Conservation (phyloP, 495 filamentous ascomycete genomes). For the Aspergillus egyptiacus region DNA sequence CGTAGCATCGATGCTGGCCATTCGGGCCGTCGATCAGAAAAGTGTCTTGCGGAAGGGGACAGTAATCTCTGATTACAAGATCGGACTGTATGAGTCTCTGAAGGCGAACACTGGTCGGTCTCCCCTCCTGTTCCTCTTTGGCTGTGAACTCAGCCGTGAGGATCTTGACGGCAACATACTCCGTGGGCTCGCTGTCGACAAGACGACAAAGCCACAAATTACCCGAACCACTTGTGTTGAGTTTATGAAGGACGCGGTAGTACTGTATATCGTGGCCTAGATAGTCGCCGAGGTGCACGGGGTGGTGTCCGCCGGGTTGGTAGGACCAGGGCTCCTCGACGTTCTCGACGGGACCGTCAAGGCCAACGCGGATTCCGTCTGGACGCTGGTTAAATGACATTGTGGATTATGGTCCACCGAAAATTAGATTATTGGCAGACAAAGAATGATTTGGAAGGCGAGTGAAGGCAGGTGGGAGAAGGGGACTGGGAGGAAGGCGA, state of each 20-base stretch:
- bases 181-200: neutral
- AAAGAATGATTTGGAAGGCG: too few relatives aligned
- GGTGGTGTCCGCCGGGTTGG: neutral
- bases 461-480: too few relatives aligned
- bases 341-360: neutral
- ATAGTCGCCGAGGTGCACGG: neutral
- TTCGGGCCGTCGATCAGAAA: neutral
- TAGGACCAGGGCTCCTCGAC: neutral
- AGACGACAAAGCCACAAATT: neutral
- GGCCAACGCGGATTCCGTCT: too few relatives aligned
- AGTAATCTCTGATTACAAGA: neutral
- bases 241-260: neutral
- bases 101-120: neutral
- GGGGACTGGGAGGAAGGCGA: too few relatives aligned
- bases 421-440: too few relatives aligned
- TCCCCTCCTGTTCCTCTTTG: neutral
- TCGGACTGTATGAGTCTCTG: neutral
- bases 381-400: too few relatives aligned
- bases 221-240: neutral
- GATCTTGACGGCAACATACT: slow-evolving; percentile 1
- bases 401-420: too few relatives aligned
- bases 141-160: neutral
- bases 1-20: neutral
- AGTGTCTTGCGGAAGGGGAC: neutral
- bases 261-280: too few relatives aligned